phyloP scores from a whole-genome alignment of 2,329 filamentous ascomycete species.

The Aspergillus texensis region DNA sequence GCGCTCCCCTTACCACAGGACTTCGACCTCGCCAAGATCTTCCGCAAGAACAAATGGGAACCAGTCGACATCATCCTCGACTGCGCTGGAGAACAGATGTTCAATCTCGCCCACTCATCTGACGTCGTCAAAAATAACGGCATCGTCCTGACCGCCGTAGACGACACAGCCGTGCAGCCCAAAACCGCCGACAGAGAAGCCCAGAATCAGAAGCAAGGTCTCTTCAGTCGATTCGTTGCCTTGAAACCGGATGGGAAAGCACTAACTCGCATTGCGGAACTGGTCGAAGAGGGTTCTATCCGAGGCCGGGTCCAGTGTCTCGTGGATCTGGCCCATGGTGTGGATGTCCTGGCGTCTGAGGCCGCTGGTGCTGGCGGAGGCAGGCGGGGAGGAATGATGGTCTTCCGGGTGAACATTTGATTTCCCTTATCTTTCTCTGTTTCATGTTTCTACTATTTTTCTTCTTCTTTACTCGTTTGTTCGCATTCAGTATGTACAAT shows the following conservation, averaged over 20 bases:
- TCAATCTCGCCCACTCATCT: constrained; percentile 36
- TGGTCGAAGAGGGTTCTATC: constrained; percentile 40
- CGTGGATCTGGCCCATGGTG: constrained; percentile 38
- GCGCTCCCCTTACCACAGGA: constrained; percentile 27
- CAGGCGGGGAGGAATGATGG: constrained; percentile 34
- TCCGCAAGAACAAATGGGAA: constrained; percentile 33
- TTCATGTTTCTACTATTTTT: not conserved
- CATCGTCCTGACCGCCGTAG: constrained; percentile 38
- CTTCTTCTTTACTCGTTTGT: not conserved
- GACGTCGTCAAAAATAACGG: constrained; percentile 38
- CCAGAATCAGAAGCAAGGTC: constrained; percentile 22
- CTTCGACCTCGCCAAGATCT: constrained; percentile 35
- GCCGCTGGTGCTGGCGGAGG: constrained; percentile 32
- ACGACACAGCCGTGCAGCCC: constrained; percentile 28
- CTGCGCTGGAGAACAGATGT: constrained; percentile 37
- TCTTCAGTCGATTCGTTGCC: constrained; percentile 39
- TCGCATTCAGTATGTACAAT: not conserved
- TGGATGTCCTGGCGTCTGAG: constrained; percentile 35
- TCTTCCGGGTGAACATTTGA: constrained; percentile 34
- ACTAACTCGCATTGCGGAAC: constrained; percentile 35
- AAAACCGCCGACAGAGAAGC: constrained; percentile 9
- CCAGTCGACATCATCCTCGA: constrained; percentile 47
- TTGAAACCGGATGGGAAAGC: constrained; percentile 40
- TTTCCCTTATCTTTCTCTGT: not conserved
- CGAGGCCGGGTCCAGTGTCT: constrained; percentile 36